Base-by-base conservation (phyloP, 2,329 filamentous ascomycete genomes). In the Colletotrichum orchidophilum region DNA sequence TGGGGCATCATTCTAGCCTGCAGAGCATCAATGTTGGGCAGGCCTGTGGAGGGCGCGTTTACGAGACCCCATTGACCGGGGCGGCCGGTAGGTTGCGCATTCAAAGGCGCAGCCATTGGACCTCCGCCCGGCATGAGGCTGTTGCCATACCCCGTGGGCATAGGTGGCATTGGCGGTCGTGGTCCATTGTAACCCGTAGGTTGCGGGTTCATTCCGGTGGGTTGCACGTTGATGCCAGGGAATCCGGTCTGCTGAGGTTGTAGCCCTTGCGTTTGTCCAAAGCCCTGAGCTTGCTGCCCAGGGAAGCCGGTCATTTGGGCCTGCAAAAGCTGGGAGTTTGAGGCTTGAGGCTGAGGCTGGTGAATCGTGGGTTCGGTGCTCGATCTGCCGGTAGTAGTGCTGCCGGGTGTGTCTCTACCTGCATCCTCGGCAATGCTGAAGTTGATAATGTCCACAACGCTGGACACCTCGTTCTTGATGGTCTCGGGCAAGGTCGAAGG, bases 381-480 rank as follows among this genome's bases (percentile, higher is more conserved):
- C 69, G 84, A 83, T 72, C 87, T 84, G 59, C 75, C 68, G 1
- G 94, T 92, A 18, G 90, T 90, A 80, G 94, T 95, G 71, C 85
- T 89, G 64, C 86, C 86, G 3, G 82, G 76, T 31, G 85, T 83
- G n/a, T 87, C 81, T 24, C 87, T 82, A 50, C 79, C 78, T 5
- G 83, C 85, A 31, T 96, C 92, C 74, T 99, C 96, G 0, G 90
- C 91, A 27, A 98, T 89, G 75, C 92, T 94, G 80, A 99, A 99
- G 71, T 95, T 97, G 79, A 99, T 99, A 67, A 99, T 99, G 79
- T 99, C 96, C 50, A 99, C 96, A 95, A 99, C 98, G 82, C 96
- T 97, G 3, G 96, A 98, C 21, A 99, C 96, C 81, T 99, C 96
- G 77, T 99, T 99, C 84, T 91, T 93, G 74, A 99, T 92, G 70